Percentiles rank a stretch among this genome's conserved stretches.
phyloP scores from a whole-genome alignment of 2,329 filamentous ascomycete genomes.

The Botrytis elliptica region DNA sequence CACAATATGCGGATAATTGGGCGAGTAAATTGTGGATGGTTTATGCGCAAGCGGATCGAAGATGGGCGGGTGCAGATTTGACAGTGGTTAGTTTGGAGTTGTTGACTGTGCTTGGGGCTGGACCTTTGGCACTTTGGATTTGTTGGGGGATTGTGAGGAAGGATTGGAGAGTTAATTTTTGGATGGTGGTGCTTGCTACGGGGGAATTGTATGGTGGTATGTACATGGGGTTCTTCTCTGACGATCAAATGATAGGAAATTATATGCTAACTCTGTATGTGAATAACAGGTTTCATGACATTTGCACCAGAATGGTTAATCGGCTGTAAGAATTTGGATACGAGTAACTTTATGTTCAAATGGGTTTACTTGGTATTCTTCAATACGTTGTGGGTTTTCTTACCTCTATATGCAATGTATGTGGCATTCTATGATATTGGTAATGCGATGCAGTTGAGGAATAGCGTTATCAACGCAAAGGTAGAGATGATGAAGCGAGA shows the following conservation, averaged over 20 bases:
- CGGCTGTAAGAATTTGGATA: constrained; percentile 60
- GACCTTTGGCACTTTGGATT: constrained; percentile 57
- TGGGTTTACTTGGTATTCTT: constrained; percentile 70
- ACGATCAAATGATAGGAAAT: no score
- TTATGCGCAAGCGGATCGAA: constrained; percentile 61
- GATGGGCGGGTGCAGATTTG: constrained; percentile 64
- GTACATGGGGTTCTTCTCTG: constrained; percentile 27
- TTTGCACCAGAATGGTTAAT: constrained; percentile 69
- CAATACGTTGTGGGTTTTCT: constrained; percentile 65
- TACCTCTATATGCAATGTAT: constrained; percentile 59
- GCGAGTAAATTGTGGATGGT: constrained; percentile 67
- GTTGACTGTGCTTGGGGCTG: constrained; percentile 62
- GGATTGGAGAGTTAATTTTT: constrained; percentile 55
- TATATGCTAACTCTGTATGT: constrained; percentile 3
- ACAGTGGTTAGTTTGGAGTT: constrained; percentile 64
- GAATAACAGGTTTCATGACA: constrained; percentile 60
- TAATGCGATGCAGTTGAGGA: constrained; percentile 50
- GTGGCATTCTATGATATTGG: constrained; percentile 55
- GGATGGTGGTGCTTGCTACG: constrained; percentile 64
- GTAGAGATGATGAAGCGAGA: constrained; percentile 31
- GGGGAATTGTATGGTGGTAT: constrained; percentile 64
- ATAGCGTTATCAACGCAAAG: constrained; percentile 27
- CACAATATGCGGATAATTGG: constrained; percentile 52
- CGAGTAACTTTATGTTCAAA: constrained; percentile 60
- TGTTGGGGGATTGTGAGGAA: constrained; percentile 59